Evolutionary conservation across 768 basidiomycete species (phyloP), one percentile per base, ranked within the genome.

Genomic region (Porphyrellus cyaneotinctus): DNA sequence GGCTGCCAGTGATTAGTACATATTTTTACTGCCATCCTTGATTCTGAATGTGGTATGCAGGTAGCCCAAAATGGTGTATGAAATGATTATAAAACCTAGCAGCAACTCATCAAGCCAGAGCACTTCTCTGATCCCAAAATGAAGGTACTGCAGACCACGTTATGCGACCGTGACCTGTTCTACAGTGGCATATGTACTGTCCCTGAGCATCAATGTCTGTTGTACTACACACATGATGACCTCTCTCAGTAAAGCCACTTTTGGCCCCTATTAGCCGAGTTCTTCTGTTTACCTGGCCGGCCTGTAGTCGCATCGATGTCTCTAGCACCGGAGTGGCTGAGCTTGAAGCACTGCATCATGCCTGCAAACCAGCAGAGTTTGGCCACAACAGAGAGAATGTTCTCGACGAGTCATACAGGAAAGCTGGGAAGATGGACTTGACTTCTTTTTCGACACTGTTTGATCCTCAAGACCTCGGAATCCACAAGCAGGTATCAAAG

Each of bases 391-490:
- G 41, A 1, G 49, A 47, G 26, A 51, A 43, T 12, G 31, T 58
- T 3, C 13, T 43, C 0, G 56, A 55, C 24, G 53, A 55, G 7
- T 31, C 43, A 1, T 46, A 4, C 77, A 67, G 77, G 30, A 78
- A 75, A 50, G 78, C 78, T 0, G 72, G 75, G 1, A 79, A 80
- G 64, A 58, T 81, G 59, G 75, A 78, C 37, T 30, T 51, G 0
- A 38, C 48, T 1, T 47, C 65, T 9, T 80, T 81, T 52, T 41
- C 72, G 0, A 63, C 47, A 0, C 35, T 28, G 14, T 43, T 52
- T 14, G 45, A 55, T 20, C 39, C 50, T 0, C 31, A n/a, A 22
- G 24, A 18, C 13, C 42, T 54, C 23, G 26, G 56, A 5, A 42
- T 53, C 26, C 37, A 45, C 22, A 24, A 53, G 14, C 41, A 30